Conservation (phyloP, 352 stramenopile genomes). For the Halophytophthora polymorphica region DNA sequence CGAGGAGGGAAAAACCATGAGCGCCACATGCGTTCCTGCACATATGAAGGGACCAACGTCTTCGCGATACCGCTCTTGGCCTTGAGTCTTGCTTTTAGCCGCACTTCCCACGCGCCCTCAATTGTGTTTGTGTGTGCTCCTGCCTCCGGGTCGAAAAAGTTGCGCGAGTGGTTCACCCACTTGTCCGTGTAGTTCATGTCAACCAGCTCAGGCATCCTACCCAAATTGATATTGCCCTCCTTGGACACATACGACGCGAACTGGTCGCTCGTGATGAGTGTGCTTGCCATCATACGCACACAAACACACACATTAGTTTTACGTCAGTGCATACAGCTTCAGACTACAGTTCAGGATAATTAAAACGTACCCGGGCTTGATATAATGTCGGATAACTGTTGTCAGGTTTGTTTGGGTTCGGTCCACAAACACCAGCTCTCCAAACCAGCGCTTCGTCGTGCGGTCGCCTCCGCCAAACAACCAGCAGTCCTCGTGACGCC, state of each 20-base stretch:
- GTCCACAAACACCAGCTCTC: constrained; percentile 11
- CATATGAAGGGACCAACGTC: too few relatives aligned
- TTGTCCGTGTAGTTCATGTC: constrained; percentile 16
- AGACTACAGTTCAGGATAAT: too few relatives aligned
- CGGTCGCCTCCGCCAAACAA: constrained; percentile 28
- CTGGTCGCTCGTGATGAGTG: constrained; percentile 19
- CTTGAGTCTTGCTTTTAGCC: constrained; percentile 15
- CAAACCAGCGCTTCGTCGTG: constrained; percentile 23
- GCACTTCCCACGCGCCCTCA: constrained; percentile 14
- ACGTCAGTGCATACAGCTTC: too few relatives aligned
- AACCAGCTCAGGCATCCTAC: constrained; percentile 11
- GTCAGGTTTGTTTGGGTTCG: constrained; percentile 17
- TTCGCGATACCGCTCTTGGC: too few relatives aligned
- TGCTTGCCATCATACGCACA: not conserved
- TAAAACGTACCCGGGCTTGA: constrained; percentile 5
- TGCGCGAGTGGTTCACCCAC: constrained; percentile 20
- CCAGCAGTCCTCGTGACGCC: constrained; percentile 18
- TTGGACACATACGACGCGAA: constrained; percentile 17
- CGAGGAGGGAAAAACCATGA: too few relatives aligned
- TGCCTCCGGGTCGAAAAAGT: constrained; percentile 15
- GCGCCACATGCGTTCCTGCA: too few relatives aligned
- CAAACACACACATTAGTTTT: too few relatives aligned
- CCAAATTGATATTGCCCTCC: constrained; percentile 2
- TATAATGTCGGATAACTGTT: constrained; percentile 6
- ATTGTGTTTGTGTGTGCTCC: constrained; percentile 22